Evolutionary conservation across 208 protist species (phyloP), one percentile per base, ranked within the genome.

Genomic region (Trypanosoma lewisi): DNA sequence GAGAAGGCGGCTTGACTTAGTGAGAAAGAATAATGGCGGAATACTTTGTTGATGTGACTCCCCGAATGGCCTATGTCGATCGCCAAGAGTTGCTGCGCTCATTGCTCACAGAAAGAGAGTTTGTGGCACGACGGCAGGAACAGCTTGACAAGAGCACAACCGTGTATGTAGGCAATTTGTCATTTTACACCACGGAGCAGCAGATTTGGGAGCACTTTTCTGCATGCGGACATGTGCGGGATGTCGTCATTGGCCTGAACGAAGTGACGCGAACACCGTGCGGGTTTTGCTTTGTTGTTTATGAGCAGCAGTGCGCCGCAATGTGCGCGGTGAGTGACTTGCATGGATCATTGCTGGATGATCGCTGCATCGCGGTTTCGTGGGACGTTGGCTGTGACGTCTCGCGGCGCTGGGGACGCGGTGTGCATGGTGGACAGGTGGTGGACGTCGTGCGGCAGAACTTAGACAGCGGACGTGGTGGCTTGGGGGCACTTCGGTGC

Each of bases 211-310:
- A 89, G 58, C 78, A 99, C 67, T 99, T 99, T 75, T 54, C 73
- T 7, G 61, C 84, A 19, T 92, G 75, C 70, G 98, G 98, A 19
- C 87, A 93, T 21, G 82, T 99, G 23, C 96, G 98, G 34, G 91
- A 98, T 37, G 82, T 99, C 33, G 89, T 99, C 16, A 99, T 99
- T 96, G 98, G 98, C 28, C 82, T 99, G 17, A 97, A 99, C 67
- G 83, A 97, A 23, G 44, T 78, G 8, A 92, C 81, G 9, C 93
- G 90, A 49, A 98, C 95, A 3, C 98, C 98, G 7, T 99, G 98
- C 72, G 98, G 98, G 8, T 99, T 99, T 73, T 98, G 97, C 79
- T 99, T 99, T 82, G 85, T 99, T 31, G 98, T 99, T 50, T 99
- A 82, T 62, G 97, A 98, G 77, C 74, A 77, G 12, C 76, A 89